Percentiles rank a stretch among this genome's conserved stretches.
Evolutionary conservation across 2,329 filamentous ascomycete genomes (phyloP).

Genomic region (Emydomyces testavorans): DNA sequence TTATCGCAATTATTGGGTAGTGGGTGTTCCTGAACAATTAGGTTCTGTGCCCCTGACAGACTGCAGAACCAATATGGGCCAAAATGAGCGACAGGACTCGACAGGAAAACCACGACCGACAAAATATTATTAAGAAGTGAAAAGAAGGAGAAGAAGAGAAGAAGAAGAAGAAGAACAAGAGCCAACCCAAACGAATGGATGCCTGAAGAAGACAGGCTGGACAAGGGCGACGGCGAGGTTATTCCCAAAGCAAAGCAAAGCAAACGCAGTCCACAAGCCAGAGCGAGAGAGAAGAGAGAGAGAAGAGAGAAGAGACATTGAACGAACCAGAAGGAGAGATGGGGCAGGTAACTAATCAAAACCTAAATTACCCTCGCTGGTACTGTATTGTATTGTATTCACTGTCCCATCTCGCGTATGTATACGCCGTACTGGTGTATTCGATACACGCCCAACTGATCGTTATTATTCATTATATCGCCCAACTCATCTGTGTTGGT

Average conservation of each 20-base stretch:
- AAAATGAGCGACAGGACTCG: constrained; percentile 12
- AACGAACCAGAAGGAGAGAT: not conserved
- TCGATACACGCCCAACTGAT: too few relatives aligned
- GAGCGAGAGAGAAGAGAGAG: not conserved
- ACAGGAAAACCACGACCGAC: constrained; percentile 3
- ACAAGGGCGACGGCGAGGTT: not conserved
- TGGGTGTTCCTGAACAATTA: not conserved
- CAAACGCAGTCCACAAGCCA: not conserved
- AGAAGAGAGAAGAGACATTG: not conserved
- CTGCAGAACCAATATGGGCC: constrained; percentile 2
- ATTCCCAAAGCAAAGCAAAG: too few relatives aligned
- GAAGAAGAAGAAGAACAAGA: constrained; percentile 13
- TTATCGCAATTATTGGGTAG: not conserved
- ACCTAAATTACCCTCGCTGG: not conserved
- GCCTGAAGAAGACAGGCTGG: not conserved
- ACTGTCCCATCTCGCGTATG: too few relatives aligned
- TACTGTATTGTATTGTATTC: not conserved
- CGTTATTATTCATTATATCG: too few relatives aligned
- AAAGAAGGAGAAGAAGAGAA: constrained; percentile 16
- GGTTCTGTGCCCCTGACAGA: constrained; percentile 10
- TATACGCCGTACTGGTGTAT: too few relatives aligned
- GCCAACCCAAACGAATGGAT: constrained; percentile 5
- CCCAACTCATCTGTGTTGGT: too few relatives aligned
- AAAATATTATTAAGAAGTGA: too few relatives aligned
- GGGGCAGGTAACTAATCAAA: not conserved